Evolutionary conservation across 306 rosid genomes (phyloP).

Genomic region (Crotalaria pallida): DNA sequence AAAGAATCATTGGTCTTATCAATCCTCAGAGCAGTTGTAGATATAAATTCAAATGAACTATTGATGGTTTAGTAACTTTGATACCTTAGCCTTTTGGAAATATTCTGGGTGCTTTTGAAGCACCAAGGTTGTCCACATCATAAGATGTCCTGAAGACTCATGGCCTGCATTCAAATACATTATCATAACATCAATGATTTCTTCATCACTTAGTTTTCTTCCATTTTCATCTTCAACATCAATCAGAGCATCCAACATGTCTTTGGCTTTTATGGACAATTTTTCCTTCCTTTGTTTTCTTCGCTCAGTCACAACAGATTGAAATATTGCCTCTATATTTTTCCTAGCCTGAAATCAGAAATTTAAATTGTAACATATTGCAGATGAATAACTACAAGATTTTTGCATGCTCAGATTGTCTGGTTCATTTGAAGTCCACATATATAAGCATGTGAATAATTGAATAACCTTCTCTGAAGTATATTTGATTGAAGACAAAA

Average conservation of each 20-base stretch:
- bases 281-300: slow-evolving; percentile 21
- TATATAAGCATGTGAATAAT: background rate
- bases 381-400: background rate
- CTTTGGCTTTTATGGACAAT: slow-evolving; percentile 27
- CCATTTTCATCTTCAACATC: slow-evolving; percentile 71
- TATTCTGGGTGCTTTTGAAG: slow-evolving; percentile 44
- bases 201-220: slow-evolving; percentile 51
- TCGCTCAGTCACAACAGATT: slow-evolving; percentile 46
- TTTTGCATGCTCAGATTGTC: background rate
- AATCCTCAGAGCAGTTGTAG: background rate
- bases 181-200: slow-evolving; percentile 65
- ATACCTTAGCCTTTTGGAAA: slow-evolving; percentile 71
- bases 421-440: background rate
- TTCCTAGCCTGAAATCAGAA: slow-evolving; percentile 49
- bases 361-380: background rate
- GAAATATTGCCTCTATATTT: slow-evolving; percentile 41
- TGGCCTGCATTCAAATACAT: slow-evolving; percentile 96
- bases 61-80: background rate
- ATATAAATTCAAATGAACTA: background rate
- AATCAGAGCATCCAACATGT: slow-evolving; percentile 78
- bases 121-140: slow-evolving; percentile 67
- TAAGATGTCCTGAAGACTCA: slow-evolving; percentile 83
- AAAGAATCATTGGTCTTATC: background rate
- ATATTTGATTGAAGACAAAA: background rate
- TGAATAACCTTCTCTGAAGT: background rate